Conservation (phyloP, 208 protist species). For the Trypanosomatidae sp. region DNA sequence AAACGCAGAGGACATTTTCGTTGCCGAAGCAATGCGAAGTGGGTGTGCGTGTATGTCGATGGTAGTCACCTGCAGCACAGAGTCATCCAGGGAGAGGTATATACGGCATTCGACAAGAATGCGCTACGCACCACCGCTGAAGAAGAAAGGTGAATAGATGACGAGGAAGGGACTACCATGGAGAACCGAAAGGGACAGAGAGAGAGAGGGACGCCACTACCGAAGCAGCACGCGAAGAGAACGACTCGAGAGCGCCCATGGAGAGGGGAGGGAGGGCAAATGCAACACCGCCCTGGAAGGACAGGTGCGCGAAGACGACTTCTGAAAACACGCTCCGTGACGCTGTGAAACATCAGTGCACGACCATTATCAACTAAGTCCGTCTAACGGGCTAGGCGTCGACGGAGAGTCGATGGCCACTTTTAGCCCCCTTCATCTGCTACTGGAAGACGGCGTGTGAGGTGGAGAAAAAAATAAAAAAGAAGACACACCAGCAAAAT, state of each 20-base stretch:
- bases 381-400: neutral
- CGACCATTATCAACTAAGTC: neutral
- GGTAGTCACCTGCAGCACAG: neutral
- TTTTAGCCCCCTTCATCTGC: neutral
- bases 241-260: neutral
- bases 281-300: neutral
- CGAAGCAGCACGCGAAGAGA: neutral
- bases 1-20: conserved; percentile 25
- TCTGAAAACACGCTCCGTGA: too few relatives aligned
- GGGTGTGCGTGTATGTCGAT: neutral
- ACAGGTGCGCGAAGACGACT: neutral
- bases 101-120: neutral
- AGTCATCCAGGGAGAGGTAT: too few relatives aligned
- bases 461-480: neutral
- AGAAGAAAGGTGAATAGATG: neutral
- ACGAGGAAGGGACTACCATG: neutral
- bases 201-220: neutral
- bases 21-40: neutral
- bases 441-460: neutral
- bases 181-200: neutral
- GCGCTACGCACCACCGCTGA: neutral
- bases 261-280: neutral
- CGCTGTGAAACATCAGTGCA: neutral
- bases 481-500: neutral
- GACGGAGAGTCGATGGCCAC: neutral